Evolutionary conservation across 169 alveolate genomes (phyloP).

Genomic region (Eimeria necatrix): DNA sequence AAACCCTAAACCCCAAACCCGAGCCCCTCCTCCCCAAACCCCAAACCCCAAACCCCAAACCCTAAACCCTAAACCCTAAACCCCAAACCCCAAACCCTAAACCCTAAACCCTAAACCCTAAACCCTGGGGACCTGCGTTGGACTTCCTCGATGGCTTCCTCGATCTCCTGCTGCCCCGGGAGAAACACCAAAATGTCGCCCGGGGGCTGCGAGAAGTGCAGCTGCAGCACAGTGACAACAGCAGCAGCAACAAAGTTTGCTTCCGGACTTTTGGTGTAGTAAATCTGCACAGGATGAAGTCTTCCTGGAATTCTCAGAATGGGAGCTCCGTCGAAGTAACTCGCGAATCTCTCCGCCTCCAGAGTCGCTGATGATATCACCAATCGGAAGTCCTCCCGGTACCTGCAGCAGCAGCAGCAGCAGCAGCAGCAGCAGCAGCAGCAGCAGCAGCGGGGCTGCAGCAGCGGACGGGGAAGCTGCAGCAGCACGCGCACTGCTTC

Average conservation of each 20-base stretch:
- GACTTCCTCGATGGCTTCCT: constrained; percentile 84
- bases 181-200: constrained; percentile 99
- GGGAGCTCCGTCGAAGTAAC: constrained; percentile 95
- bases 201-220: constrained; percentile 98
- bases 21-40: too few relatives aligned
- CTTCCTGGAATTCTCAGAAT: constrained; percentile 86
- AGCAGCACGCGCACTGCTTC: not conserved
- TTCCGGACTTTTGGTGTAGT: constrained; percentile 99
- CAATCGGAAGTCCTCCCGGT: constrained; percentile 92
- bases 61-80: too few relatives aligned
- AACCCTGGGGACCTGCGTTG: constrained; percentile 78
- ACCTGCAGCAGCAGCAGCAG: constrained; percentile 74
- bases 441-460: not conserved
- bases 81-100: not conserved
- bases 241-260: constrained; percentile 99
- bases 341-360: constrained; percentile 98
- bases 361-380: constrained; percentile 97
- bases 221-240: constrained; percentile 98
- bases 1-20: too few relatives aligned
- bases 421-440: not conserved
- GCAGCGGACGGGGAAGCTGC: not conserved
- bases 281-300: constrained; percentile 98
- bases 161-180: constrained; percentile 98
- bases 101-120: not conserved
- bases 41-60: too few relatives aligned